Percentiles rank a stretch among this genome's conserved stretches.
These are phyloP conservation scores for Cladobotryum protrusum DNA, from an alignment of 2,329 filamentous ascomycete species.

Conservation along the genomic window DNA sequence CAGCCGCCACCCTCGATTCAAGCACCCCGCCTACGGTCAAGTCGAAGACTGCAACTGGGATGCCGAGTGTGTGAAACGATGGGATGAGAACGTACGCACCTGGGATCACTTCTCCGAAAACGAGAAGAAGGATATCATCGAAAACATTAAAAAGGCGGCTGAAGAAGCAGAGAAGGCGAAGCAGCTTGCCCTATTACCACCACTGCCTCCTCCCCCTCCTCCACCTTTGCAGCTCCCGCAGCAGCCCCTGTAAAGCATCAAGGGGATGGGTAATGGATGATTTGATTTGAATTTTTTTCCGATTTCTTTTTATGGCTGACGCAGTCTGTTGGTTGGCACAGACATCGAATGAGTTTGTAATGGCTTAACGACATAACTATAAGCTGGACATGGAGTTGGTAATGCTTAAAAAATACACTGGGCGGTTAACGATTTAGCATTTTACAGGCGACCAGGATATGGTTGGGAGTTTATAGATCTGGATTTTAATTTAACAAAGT, in stretches of 20 bases:
- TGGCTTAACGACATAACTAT: neutral
- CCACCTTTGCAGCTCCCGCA: neutral
- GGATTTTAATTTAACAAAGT: too few relatives aligned
- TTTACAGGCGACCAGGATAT: neutral
- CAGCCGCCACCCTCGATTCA: slow-evolving; percentile 57
- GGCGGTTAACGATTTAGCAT: neutral
- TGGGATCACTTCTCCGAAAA: slow-evolving; percentile 54
- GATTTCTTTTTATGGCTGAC: neutral
- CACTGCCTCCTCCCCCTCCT: neutral
- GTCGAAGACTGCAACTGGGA: slow-evolving; percentile 69
- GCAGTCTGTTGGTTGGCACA: neutral
- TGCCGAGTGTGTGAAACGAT: slow-evolving; percentile 54
- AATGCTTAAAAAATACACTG: neutral
- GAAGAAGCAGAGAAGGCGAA: slow-evolving; percentile 1
- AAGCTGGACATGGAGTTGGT: neutral
- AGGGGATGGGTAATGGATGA: neutral
- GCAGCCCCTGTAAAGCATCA: neutral
- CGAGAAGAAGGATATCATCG: slow-evolving; percentile 48
- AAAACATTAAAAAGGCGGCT: slow-evolving; percentile 19
- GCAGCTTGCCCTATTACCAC: slow-evolving; percentile 3
- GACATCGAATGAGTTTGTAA: neutral
- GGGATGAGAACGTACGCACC: slow-evolving; percentile 58
- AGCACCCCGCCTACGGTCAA: slow-evolving; percentile 62
- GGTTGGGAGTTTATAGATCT: neutral
- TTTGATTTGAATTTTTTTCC: neutral